A percentile compares a stretch with the other conserved stretches of the same genome.
Conservation (phyloP, 352 stramenopile species). For the Globisporangium nodosum region DNA sequence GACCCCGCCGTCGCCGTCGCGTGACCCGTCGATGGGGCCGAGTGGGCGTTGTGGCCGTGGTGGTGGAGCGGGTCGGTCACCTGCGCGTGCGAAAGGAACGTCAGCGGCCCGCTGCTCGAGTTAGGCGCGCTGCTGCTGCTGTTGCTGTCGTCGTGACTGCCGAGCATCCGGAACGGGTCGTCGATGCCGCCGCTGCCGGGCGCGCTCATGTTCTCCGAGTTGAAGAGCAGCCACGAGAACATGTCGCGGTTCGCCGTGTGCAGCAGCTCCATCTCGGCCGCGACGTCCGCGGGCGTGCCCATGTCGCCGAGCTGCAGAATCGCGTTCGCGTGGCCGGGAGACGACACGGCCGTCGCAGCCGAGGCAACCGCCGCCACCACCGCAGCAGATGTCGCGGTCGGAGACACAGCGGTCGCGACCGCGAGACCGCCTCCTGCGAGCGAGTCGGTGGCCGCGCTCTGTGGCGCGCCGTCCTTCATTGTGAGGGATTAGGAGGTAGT, state of each 20-base stretch:
- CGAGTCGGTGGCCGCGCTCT: not conserved
- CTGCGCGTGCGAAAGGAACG: slow-evolving; percentile 21
- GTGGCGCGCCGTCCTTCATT: not conserved
- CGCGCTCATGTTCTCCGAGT: slow-evolving; percentile 79
- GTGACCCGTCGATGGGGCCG: not conserved
- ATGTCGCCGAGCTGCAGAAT: slow-evolving; percentile 15
- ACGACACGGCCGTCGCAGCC: not conserved
- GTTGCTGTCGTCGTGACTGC: slow-evolving; percentile 16
- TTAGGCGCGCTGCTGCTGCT: not conserved
- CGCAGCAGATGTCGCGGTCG: not conserved
- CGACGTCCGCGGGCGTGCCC: slow-evolving; percentile 24
- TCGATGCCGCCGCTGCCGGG: slow-evolving; percentile 26
- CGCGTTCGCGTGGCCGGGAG: not conserved
- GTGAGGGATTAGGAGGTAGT: not conserved
- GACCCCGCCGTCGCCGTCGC: slow-evolving; percentile 11
- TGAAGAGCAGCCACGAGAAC: slow-evolving; percentile 84
- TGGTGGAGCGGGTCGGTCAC: slow-evolving; percentile 3
- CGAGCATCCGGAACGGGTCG: slow-evolving; percentile 66
- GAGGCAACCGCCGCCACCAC: not conserved
- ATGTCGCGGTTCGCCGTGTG: slow-evolving; percentile 70
- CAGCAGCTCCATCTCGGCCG: slow-evolving; percentile 62
- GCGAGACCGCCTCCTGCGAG: slow-evolving; percentile 1
- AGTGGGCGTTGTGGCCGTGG: slow-evolving; percentile 2
- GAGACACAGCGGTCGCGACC: slow-evolving; percentile 4
- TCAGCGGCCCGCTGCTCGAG: slow-evolving; percentile 25